Evolutionary conservation across 768 basidiomycete species (phyloP).

Genomic region (Crepidotus variabilis): DNA sequence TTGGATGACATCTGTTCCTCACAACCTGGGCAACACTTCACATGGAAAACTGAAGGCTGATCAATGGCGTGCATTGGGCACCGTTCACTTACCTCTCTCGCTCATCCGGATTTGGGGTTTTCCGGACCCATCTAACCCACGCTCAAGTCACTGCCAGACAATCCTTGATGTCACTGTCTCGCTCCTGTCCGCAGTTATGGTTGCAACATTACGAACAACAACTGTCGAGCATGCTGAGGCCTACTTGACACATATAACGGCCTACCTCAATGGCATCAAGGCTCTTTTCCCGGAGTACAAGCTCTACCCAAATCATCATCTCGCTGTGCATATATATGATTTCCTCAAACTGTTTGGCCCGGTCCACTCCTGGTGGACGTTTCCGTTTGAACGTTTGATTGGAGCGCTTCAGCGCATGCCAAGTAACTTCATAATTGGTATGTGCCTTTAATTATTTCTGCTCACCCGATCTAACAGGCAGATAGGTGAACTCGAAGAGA

Average conservation of each 20-base stretch:
- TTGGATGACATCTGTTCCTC: conserved; percentile 15
- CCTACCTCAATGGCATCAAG: conserved; percentile 3
- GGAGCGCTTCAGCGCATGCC: too few relatives aligned
- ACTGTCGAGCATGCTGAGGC: not conserved
- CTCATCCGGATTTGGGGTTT: conserved; percentile 29
- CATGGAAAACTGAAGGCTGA: conserved; percentile 11
- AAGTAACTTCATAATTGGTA: too few relatives aligned
- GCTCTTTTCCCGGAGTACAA: conserved; percentile 9
- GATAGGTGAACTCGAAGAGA: too few relatives aligned
- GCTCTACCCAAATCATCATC: conserved; percentile 19
- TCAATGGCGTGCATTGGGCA: conserved; percentile 31
- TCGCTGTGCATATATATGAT: conserved; percentile 20
- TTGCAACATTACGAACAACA: too few relatives aligned
- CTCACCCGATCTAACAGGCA: too few relatives aligned
- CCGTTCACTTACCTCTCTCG: conserved; percentile 27
- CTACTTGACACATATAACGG: conserved; percentile 3
- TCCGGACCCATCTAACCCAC: not conserved
- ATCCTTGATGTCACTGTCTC: conserved; percentile 7
- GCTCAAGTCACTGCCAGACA: not conserved
- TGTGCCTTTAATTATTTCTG: too few relatives aligned
- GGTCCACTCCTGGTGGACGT: too few relatives aligned
- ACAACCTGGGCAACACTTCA: conserved; percentile 22
- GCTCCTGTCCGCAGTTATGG: not conserved
- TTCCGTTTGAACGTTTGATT: too few relatives aligned
- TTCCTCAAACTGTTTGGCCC: conserved; percentile 22